phyloP scores from a whole-genome alignment of 805 yeast genomes.

The Candida alai region DNA sequence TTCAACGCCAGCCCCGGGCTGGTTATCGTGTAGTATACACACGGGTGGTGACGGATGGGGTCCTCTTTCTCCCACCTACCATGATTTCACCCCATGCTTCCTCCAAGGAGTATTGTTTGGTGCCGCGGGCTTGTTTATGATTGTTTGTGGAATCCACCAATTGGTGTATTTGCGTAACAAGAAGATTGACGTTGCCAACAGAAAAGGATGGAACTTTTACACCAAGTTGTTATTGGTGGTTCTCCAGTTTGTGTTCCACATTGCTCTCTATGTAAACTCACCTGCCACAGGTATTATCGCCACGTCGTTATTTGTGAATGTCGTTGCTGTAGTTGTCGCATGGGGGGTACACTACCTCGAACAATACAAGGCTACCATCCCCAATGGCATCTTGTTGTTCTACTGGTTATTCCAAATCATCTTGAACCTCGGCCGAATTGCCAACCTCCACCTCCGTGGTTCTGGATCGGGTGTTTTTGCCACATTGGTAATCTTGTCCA shows the following conservation, averaged over 20 bases:
- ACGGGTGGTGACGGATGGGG: slow-evolving; percentile 48
- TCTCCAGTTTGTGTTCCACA: slow-evolving; percentile 37
- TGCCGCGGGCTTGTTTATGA: slow-evolving; percentile 37
- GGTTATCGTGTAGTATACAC: slow-evolving; percentile 14
- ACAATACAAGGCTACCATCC: slow-evolving; percentile 57
- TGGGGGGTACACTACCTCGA: slow-evolving; percentile 65
- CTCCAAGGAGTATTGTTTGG: slow-evolving; percentile 50
- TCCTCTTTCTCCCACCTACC: slow-evolving; percentile 34
- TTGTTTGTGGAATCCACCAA: slow-evolving; percentile 40
- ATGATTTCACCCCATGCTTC: slow-evolving; percentile 60
- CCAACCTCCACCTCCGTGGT: slow-evolving; percentile 38
- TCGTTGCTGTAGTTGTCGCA: slow-evolving; percentile 48
- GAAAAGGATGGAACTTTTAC: slow-evolving; percentile 36
- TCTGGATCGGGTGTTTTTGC: slow-evolving; percentile 17
- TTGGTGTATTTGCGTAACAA: slow-evolving; percentile 26
- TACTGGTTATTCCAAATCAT: slow-evolving; percentile 67
- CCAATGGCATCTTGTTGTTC: slow-evolving; percentile 64
- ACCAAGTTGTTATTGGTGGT: slow-evolving; percentile 38
- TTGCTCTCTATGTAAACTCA: slow-evolving; percentile 14
- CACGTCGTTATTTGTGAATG: slow-evolving; percentile 23
- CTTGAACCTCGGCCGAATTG: slow-evolving; percentile 43
- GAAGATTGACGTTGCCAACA: slow-evolving; percentile 23
- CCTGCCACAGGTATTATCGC: slow-evolving; percentile 20
- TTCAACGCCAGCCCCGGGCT: slow-evolving; percentile 3
- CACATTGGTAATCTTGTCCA: slow-evolving; percentile 25